These are phyloP conservation scores for Globisporangium okanoganense DNA, from an alignment of 352 stramenopile genomes.

Conservation along the genomic window DNA sequence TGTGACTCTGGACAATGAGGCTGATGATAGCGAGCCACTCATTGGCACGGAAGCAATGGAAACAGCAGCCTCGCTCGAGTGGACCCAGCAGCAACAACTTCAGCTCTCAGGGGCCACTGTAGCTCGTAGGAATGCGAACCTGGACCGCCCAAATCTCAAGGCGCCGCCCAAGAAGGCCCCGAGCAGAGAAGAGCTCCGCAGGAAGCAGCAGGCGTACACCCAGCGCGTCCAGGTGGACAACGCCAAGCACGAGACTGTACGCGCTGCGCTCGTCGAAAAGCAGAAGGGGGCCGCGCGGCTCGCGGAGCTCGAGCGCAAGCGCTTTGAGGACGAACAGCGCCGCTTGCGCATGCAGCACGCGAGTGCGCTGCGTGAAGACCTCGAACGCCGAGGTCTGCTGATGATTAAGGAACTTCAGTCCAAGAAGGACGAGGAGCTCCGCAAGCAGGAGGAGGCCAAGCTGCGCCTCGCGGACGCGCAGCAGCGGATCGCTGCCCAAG, in stretches of 20 bases:
- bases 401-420: slow-evolving; percentile 39
- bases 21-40: not conserved
- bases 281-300: slow-evolving; percentile 24
- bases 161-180: not conserved
- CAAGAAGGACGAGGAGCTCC: slow-evolving; percentile 44
- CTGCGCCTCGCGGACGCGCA: slow-evolving; percentile 27
- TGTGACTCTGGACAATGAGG: not conserved
- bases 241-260: slow-evolving; percentile 26
- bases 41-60: not conserved
- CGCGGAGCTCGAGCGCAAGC: slow-evolving; percentile 21
- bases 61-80: not conserved
- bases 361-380: slow-evolving; percentile 29
- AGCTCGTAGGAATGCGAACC: not conserved
- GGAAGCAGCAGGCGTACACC: slow-evolving; percentile 38
- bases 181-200: slow-evolving; percentile 14
- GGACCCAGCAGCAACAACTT: not conserved
- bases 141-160: not conserved
- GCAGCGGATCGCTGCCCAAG: slow-evolving; percentile 29
- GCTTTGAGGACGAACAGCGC: slow-evolving; percentile 29
- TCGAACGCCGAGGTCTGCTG: slow-evolving; percentile 31
- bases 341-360: slow-evolving; percentile 21
- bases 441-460: slow-evolving; percentile 30
- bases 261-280: slow-evolving; percentile 19
- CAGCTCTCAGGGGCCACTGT: not conserved
- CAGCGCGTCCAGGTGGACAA: slow-evolving; percentile 37